Base-by-base conservation (phyloP, 805 yeast genomes). In the Candida andamanensis region DNA sequence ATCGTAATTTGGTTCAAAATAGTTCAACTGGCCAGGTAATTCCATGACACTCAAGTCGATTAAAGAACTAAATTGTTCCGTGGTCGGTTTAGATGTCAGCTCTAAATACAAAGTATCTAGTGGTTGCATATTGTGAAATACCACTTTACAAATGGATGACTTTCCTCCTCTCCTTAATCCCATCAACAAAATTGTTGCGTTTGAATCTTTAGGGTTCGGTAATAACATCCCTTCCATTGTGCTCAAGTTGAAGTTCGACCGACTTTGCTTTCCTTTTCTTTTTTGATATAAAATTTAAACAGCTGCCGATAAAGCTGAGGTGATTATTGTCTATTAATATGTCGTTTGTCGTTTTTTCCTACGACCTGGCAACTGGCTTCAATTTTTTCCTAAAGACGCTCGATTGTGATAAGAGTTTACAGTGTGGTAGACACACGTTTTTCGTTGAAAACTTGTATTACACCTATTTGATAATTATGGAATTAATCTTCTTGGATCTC, bases 121-220 rank as follows among this genome's bases (percentile, higher is more conserved):
- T 1, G 98, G 97, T 51, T 85, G 95, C 95, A 92, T 86, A 52
- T 85, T 84, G 56, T 90, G 95, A 58, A 92, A 92, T 2, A 92
- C 94, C 10, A 92, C 97, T 52, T 90, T 87, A 49, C 96, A 80
- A 19, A 92, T 92, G 3, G 97, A 87, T 6, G 96, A 85, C 58
- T 92, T 92, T 10, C 98, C 98, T 14, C 90, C 84, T 53, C 85
- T 66, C 49, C 95, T 73, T 21, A 87, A 70, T 1, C 97, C 97
- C 95, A 87, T 85, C 35, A 87, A 58, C 17, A 87, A 67, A 28
- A 87, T 78, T 23, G 87, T 82, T n/a, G 94, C 95, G 51, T 77
- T 80, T 23, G 79, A 68, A 40, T 74, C 81, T 18, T 60, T 60
- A 4, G 67, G 57, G 24, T 33, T 33, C 10, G 59, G 62, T 36